Conservation (phyloP, 2,329 filamentous ascomycete genomes). For the Penicillium sclerotiorum region DNA sequence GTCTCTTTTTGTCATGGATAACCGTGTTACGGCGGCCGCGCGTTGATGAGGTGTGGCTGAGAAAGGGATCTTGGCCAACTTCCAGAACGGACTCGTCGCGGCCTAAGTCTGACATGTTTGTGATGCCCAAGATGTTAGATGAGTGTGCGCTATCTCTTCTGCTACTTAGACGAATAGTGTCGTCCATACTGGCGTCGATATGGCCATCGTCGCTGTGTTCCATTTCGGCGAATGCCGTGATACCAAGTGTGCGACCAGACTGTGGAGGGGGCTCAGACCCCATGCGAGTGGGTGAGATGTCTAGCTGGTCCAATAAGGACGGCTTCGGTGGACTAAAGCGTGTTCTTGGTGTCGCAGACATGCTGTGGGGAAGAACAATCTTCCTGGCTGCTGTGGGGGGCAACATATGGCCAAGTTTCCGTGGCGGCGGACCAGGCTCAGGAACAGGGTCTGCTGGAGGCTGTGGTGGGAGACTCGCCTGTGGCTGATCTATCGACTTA, state of each 20-base stretch:
- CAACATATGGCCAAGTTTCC: slow-evolving; percentile 29
- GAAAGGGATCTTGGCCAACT: slow-evolving; percentile 36
- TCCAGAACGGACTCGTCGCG: slow-evolving; percentile 26
- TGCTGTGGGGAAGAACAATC: slow-evolving; percentile 37
- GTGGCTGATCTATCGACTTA: slow-evolving; percentile 22
- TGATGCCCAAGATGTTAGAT: slow-evolving; percentile 33
- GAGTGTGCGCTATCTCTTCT: slow-evolving; percentile 31
- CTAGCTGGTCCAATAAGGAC: slow-evolving; percentile 42
- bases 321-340: slow-evolving; percentile 45
- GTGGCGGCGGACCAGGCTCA: slow-evolving; percentile 19
- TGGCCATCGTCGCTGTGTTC: slow-evolving; percentile 23
- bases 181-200: slow-evolving; percentile 21
- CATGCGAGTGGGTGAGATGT: slow-evolving; percentile 40
- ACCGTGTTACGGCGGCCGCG: slow-evolving; percentile 29
- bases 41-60: slow-evolving; percentile 30
- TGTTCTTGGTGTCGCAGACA: slow-evolving; percentile 39
- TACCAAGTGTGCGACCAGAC: slow-evolving; percentile 21
- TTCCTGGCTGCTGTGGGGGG: slow-evolving; percentile 30
- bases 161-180: slow-evolving; percentile 26
- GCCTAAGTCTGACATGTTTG: slow-evolving; percentile 35
- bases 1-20: slow-evolving; percentile 32
- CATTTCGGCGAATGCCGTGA: slow-evolving; percentile 18
- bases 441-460: slow-evolving; percentile 16
- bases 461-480: slow-evolving; percentile 21
- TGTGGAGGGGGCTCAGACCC: slow-evolving; percentile 34